These are phyloP conservation scores for Aspergillus affinis DNA, from an alignment of 495 filamentous ascomycete genomes.

Conservation along the genomic window DNA sequence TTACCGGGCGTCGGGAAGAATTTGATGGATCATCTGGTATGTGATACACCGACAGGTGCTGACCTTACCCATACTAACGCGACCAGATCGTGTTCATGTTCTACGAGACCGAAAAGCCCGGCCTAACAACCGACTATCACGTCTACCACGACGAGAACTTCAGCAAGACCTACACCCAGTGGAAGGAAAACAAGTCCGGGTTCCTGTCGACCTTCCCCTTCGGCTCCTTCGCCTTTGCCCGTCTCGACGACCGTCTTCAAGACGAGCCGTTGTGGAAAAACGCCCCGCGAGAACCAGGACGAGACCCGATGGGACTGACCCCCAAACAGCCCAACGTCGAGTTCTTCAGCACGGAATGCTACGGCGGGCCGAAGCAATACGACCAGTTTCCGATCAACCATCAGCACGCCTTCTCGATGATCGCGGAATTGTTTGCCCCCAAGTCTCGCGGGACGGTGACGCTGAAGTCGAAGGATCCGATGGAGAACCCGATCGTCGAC, in stretches of 20 bases:
- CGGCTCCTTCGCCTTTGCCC: conserved; percentile 53
- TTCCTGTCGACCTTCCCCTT: conserved; percentile 53
- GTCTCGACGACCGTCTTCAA: conserved; percentile 49
- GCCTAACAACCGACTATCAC: conserved; percentile 40
- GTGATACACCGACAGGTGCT: neutral
- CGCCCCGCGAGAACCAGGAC: conserved; percentile 38
- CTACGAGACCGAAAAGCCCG: conserved; percentile 47
- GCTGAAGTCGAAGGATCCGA: conserved; percentile 34
- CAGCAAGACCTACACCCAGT: conserved; percentile 41
- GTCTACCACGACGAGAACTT: conserved; percentile 27
- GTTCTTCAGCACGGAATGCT: conserved; percentile 53
- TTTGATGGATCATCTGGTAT: conserved; percentile 53
- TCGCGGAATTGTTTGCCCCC: conserved; percentile 41
- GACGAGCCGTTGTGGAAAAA: conserved; percentile 43
- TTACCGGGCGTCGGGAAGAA: conserved; percentile 56
- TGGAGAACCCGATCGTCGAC: conserved; percentile 47
- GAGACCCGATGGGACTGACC: conserved; percentile 54
- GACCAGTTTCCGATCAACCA: conserved; percentile 42
- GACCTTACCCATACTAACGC: neutral
- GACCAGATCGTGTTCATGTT: conserved; percentile 42
- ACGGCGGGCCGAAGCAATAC: conserved; percentile 52
- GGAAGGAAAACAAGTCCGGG: conserved; percentile 50
- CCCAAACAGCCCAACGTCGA: conserved; percentile 50
- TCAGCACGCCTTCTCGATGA: conserved; percentile 43
- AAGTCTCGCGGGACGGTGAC: conserved; percentile 44